Percentiles rank a stretch among this genome's conserved stretches.
Conservation (phyloP, 2,329 filamentous ascomycete species). For the Penicillium sp. region DNA sequence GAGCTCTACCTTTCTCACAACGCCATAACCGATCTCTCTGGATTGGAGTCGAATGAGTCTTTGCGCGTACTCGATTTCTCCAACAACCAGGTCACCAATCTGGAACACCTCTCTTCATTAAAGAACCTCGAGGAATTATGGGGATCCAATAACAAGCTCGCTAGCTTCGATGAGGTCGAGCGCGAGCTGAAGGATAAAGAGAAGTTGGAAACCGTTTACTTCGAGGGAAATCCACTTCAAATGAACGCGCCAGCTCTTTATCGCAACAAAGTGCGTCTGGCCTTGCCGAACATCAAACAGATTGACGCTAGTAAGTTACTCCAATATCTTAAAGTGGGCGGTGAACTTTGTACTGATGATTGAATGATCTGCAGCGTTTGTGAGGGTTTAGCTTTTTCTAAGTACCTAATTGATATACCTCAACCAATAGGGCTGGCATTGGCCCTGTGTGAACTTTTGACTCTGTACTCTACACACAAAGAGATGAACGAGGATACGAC, state of each 20-base stretch:
- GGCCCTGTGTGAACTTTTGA: too few relatives aligned
- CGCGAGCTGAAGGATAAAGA: constrained; percentile 75
- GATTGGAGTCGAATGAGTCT: constrained; percentile 66
- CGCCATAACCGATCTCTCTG: constrained; percentile 73
- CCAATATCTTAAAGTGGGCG: background rate
- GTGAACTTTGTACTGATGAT: too few relatives aligned
- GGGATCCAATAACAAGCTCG: constrained; percentile 85
- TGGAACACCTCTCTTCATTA: constrained; percentile 70
- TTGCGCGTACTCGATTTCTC: constrained; percentile 85
- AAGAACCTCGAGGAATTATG: constrained; percentile 82
- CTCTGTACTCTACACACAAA: too few relatives aligned
- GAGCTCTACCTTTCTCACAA: constrained; percentile 98
- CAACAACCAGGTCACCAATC: constrained; percentile 77
- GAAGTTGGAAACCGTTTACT: constrained; percentile 84
- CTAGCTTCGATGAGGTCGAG: constrained; percentile 79
- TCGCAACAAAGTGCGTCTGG: constrained; percentile 87
- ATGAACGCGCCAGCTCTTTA: constrained; percentile 77
- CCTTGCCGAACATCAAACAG: constrained; percentile 83
- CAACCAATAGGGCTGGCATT: too few relatives aligned
- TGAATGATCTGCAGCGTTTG: too few relatives aligned
- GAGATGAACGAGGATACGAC: too few relatives aligned
- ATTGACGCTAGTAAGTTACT: constrained; percentile 90
- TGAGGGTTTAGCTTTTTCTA: too few relatives aligned
- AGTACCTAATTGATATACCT: too few relatives aligned
- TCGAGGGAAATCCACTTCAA: constrained; percentile 93